Evolutionary conservation across 2,329 filamentous ascomycete genomes (phyloP), one percentile per base, ranked within the genome.

Genomic region (Pestalotiopsis sp.): DNA sequence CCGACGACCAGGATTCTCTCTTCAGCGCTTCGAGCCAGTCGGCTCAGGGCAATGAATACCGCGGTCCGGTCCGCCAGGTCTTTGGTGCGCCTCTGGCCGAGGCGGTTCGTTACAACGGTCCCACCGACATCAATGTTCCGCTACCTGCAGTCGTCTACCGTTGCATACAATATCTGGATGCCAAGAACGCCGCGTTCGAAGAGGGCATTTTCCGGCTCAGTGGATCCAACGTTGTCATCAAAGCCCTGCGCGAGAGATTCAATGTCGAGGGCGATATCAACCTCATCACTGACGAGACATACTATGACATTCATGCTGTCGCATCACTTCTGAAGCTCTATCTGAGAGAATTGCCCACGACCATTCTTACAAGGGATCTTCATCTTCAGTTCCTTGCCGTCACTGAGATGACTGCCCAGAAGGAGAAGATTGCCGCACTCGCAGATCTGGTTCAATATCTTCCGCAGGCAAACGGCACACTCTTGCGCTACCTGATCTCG

Each of bases 181-280:
- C 89, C 6, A 95, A 95, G 82, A 90, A 93, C 71, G 96, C 95
- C 12, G 86, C 92, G 62, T 86, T 86, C 5, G 96, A 99, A 79
- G 96, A 99, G 80, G 96, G 96, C 58, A 97, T 99, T 57, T 99
- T 99, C 86, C 91, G 96, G 65, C 86, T 99, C 57, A 98, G 95
- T 79, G 96, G 96, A n/a, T 98, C 95, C 0, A 98, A 97, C 77
- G 88, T 97, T 67, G 91, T 97, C 64, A 97, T 99, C 81, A 97
- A 95, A 80, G 90, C 90, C 68, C 87, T 99, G 58, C 92, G 93
- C 70, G 95, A 98, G 78, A 91, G 95, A 2, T 99, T 99, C 84
- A 98, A 99, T 80, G 90, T 82, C 3, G 95, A 99, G 82, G 92
- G 95, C 60, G 96, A 99, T 77, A 88, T 99, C 72, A 94, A 97